These are phyloP conservation scores for Penicillium italicum DNA, from an alignment of 2,329 filamentous ascomycete species.

Conservation along the genomic window DNA sequence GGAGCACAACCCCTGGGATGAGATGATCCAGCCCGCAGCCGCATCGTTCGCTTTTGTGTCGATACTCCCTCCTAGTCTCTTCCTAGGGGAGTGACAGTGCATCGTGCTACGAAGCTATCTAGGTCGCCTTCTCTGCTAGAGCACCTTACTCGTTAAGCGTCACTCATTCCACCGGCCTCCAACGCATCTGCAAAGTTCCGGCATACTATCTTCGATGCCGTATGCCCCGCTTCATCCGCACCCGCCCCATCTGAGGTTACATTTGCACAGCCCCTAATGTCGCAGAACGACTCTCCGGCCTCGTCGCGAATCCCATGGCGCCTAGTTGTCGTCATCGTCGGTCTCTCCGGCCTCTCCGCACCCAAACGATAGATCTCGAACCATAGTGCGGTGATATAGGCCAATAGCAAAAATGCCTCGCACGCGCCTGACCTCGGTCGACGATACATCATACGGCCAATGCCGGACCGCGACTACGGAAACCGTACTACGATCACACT, in stretches of 20 bases:
- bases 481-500: not conserved
- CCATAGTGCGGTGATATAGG: not conserved
- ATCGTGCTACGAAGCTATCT: no score
- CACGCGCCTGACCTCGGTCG: not conserved
- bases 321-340: constrained; percentile 5
- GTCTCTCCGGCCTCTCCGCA: not conserved
- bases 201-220: not conserved
- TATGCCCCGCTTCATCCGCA: constrained; percentile 3
- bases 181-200: no score
- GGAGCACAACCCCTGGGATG: not conserved
- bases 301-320: not conserved
- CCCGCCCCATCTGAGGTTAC: constrained; percentile 6
- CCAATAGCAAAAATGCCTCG: constrained; percentile 12
- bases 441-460: not conserved
- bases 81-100: no score
- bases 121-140: no score
- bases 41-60: no score
- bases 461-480: not conserved
- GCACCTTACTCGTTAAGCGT: no score
- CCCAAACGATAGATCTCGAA: not conserved
- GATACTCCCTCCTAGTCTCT: no score
- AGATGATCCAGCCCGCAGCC: no score
- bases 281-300: constrained; percentile 5
- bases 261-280: constrained; percentile 5
- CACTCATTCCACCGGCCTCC: no score